A percentile compares a stretch with the other conserved stretches of the same genome.
Evolutionary conservation across 2,329 filamentous ascomycete species (phyloP).

Genomic region (Fusarium gaditjirri): DNA sequence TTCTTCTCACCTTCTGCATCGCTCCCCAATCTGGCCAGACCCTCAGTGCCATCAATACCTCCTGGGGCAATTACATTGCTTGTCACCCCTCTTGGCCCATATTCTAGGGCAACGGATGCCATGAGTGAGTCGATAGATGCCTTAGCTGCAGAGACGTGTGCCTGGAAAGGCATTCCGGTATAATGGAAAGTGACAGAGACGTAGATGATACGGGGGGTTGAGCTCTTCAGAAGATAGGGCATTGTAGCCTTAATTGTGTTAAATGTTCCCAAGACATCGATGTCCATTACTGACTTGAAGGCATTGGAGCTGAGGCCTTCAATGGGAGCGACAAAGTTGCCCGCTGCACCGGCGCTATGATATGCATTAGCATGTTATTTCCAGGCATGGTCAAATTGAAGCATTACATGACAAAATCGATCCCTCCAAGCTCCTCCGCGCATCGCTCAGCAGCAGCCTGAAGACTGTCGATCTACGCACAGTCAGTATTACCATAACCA

Average conservation of each 20-base stretch:
- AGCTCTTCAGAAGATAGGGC: conserved; percentile 82
- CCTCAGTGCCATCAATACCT: conserved; percentile 86
- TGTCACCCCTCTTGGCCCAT: conserved; percentile 86
- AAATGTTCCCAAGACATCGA: conserved; percentile 92
- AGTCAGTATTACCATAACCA: background rate
- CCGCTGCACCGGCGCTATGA: conserved; percentile 85
- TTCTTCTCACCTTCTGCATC: conserved; percentile 47
- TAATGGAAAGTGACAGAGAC: conserved; percentile 94
- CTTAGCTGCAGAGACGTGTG: conserved; percentile 92
- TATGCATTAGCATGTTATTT: background rate
- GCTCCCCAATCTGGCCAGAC: conserved; percentile 71
- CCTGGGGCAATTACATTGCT: conserved; percentile 92
- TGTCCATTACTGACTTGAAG: conserved; percentile 96
- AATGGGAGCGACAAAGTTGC: conserved; percentile 93
- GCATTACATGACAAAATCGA: conserved; percentile 90
- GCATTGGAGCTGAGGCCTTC: conserved; percentile 85
- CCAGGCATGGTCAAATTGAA: conserved; percentile 1
- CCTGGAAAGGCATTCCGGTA: conserved; percentile 84
- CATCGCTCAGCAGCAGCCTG: conserved; percentile 81
- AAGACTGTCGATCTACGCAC: conserved; percentile 46
- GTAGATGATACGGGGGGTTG: conserved; percentile 83
- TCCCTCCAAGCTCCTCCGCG: conserved; percentile 82
- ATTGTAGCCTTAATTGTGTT: conserved; percentile 95
- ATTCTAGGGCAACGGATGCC: conserved; percentile 83
- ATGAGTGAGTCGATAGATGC: conserved; percentile 89